A percentile compares a stretch with the other conserved stretches of the same genome.
Evolutionary conservation across 2,329 filamentous ascomycete species (phyloP).

Genomic region (Diplodia corticola): DNA sequence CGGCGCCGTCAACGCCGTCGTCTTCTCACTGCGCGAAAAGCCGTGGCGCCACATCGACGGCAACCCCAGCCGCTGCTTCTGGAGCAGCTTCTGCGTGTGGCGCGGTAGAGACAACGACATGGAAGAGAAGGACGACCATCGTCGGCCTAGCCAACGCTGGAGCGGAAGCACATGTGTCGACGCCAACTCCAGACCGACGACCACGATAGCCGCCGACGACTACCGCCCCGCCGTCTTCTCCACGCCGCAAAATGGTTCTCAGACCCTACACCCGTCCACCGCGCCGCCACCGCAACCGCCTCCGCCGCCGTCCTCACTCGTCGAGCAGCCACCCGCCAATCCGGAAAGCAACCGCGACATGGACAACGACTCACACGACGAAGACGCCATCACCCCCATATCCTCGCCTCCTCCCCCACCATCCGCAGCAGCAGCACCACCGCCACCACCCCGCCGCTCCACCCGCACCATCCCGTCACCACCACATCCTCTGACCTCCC

Average conservation of each 20-base stretch:
- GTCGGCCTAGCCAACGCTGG: neutral
- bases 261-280: neutral
- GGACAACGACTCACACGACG: neutral
- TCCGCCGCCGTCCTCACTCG: neutral
- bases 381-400: neutral
- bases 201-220: neutral
- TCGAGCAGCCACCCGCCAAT: too few species aligned
- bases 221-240: neutral
- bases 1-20: slow-evolving; percentile 65
- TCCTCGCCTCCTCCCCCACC: neutral
- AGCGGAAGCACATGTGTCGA: neutral
- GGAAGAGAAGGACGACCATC: too few species aligned
- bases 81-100: slow-evolving; percentile 33
- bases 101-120: neutral
- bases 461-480: neutral
- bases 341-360: too few species aligned
- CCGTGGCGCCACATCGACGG: slow-evolving; percentile 64
- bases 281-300: neutral
- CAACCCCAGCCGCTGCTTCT: slow-evolving; percentile 44
- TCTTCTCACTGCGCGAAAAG: slow-evolving; percentile 70
- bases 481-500: neutral
- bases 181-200: neutral
- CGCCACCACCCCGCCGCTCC: neutral
- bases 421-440: neutral
- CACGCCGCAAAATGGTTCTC: neutral